phyloP scores from a whole-genome alignment of 2,329 filamentous ascomycete genomes.

The Pseudovirgaria hyperparasitica region DNA sequence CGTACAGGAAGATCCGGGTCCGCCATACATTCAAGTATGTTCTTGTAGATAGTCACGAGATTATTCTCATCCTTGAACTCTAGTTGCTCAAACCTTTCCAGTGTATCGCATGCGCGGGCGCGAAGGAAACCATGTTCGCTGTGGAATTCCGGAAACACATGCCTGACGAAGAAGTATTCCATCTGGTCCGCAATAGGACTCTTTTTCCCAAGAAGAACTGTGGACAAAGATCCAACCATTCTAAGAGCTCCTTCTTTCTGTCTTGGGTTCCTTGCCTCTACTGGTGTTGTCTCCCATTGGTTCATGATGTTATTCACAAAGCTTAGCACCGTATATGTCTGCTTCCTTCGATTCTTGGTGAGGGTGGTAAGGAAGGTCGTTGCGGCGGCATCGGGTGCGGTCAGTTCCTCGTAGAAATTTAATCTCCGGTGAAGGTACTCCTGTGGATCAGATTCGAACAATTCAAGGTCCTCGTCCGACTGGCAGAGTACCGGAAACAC shows the following conservation, averaged over 20 bases:
- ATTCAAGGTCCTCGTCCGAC: slow-evolving; percentile 79
- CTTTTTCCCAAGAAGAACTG: slow-evolving; percentile 94
- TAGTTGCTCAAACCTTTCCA: slow-evolving; percentile 95
- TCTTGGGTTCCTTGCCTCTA: slow-evolving; percentile 82
- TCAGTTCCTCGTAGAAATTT: slow-evolving; percentile 96
- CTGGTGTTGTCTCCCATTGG: slow-evolving; percentile 72
- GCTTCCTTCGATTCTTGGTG: slow-evolving; percentile 87
- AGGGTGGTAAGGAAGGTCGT: slow-evolving; percentile 94
- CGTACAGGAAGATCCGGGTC: slow-evolving; percentile 86
- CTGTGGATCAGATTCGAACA: slow-evolving; percentile 87
- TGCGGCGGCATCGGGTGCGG: slow-evolving; percentile 85
- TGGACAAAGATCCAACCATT: slow-evolving; percentile 92
- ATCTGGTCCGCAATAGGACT: slow-evolving; percentile 95
- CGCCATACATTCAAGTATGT: slow-evolving; percentile 94
- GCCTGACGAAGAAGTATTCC: slow-evolving; percentile 95
- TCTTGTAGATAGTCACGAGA: slow-evolving; percentile 88
- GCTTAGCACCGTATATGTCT: slow-evolving; percentile 86
- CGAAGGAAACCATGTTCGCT: slow-evolving; percentile 85
- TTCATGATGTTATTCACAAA: slow-evolving; percentile 95
- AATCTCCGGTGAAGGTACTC: slow-evolving; percentile 96
- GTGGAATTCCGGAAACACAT: slow-evolving; percentile 96
- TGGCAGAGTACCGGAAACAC: slow-evolving; percentile 93
- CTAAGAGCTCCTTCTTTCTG: slow-evolving; percentile 93
- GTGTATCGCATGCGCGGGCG: slow-evolving; percentile 87
- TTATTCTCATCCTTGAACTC: slow-evolving; percentile 97